These are phyloP conservation scores for Coemansia sp. DNA, from an alignment of 192 early-diverging fungal species.

Conservation along the genomic window DNA sequence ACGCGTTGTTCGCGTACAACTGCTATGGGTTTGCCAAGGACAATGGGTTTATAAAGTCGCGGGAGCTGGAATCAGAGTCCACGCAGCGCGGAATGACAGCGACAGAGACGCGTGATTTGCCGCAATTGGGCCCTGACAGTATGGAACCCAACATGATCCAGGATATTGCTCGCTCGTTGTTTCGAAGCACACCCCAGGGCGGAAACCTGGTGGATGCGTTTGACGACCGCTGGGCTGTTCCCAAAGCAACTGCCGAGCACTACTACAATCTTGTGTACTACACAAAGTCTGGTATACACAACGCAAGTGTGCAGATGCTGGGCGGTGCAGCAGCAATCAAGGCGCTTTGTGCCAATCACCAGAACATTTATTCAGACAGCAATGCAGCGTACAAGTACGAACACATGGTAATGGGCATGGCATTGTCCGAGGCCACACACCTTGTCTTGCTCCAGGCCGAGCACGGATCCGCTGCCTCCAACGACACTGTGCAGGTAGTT, in stretches of 20 bases:
- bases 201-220: slow-evolving; percentile 21
- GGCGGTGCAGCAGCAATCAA: slow-evolving; percentile 39
- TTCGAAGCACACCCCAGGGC: background rate
- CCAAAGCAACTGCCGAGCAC: slow-evolving; percentile 25
- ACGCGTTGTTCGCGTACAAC: slow-evolving; percentile 22
- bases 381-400: slow-evolving; percentile 12
- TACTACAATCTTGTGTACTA: slow-evolving; percentile 33
- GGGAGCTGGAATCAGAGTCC: background rate
- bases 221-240: slow-evolving; percentile 28
- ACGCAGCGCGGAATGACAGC: background rate
- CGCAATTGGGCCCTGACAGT: background rate
- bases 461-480: slow-evolving; percentile 5
- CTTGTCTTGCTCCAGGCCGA: slow-evolving; percentile 22
- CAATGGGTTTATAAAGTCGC: slow-evolving; percentile 14
- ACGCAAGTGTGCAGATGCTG: slow-evolving; percentile 22
- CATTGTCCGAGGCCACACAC: slow-evolving; percentile 22
- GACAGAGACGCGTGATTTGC: background rate
- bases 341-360: slow-evolving; percentile 8
- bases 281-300: slow-evolving; percentile 16
- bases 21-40: slow-evolving; percentile 17
- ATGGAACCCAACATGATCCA: background rate
- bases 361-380: slow-evolving; percentile 4
- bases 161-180: slow-evolving; percentile 1
- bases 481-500: slow-evolving; percentile 30
- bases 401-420: slow-evolving; percentile 27